phyloP scores from a whole-genome alignment of 1,139 yeast species.

The Maudiozyma humilis region DNA sequence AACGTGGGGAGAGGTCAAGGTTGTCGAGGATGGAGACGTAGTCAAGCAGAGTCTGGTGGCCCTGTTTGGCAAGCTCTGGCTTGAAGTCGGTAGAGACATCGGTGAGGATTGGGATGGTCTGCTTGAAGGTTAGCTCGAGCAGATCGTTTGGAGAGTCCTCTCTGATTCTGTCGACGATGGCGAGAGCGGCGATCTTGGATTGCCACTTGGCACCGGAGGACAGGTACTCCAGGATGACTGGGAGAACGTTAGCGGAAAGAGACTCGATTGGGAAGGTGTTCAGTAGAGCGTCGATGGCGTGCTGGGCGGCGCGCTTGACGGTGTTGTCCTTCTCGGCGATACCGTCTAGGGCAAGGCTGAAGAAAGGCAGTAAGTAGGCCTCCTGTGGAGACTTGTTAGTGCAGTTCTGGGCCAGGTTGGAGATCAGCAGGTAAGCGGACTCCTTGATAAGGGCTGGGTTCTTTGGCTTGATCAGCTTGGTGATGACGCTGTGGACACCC shows the following conservation, averaged over 20 bases:
- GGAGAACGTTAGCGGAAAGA: conserved; percentile 58
- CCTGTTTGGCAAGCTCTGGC: conserved; percentile 88
- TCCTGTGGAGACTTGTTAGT: conserved; percentile 68
- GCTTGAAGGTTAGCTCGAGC: conserved; percentile 70
- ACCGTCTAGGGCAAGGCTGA: conserved; percentile 51
- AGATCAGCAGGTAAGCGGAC: conserved; percentile 58
- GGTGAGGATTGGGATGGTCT: conserved; percentile 75
- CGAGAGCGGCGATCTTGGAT: conserved; percentile 73
- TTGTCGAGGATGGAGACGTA: conserved; percentile 83
- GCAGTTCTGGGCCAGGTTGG: conserved; percentile 57
- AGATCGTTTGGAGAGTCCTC: conserved; percentile 80
- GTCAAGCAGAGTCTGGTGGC: conserved; percentile 57
- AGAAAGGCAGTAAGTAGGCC: conserved; percentile 56
- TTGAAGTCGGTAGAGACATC: conserved; percentile 91
- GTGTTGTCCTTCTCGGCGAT: conserved; percentile 80
- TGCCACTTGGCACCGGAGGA: conserved; percentile 89
- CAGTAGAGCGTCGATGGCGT: conserved; percentile 58
- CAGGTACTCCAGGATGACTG: conserved; percentile 54
- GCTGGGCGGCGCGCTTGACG: conserved; percentile 74
- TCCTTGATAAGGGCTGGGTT: conserved; percentile 70
- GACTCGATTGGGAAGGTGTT: conserved; percentile 75
- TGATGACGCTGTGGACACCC: conserved; percentile 54
- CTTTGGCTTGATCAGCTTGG: conserved; percentile 64
- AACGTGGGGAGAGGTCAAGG: conserved; percentile 82
- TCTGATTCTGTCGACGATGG: conserved; percentile 60